Evolutionary conservation across 805 yeast species (phyloP), one percentile per base, ranked within the genome.

Genomic region (Candida morakotiae): DNA sequence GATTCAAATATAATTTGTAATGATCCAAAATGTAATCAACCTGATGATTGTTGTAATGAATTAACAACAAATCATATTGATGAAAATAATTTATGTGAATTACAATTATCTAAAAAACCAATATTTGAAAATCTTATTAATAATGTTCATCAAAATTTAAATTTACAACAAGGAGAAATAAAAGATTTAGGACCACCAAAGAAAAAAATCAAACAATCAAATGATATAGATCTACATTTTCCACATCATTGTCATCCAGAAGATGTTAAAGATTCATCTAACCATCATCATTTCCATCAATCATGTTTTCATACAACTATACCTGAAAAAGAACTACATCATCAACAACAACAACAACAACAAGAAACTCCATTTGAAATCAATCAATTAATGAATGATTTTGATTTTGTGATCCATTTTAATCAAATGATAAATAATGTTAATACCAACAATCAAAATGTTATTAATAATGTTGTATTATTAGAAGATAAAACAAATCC

Each of bases 301-400:
- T 71, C 58, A 32, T 70, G 64, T 53, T 73, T 60, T 55, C 77
- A 61, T 52, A 73, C 79, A 19, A 56, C 52, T 30, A 57, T 52
- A 31, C 77, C 49, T 29, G 58, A 58, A 7, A 30, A 28, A 21
- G n/a, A n/a, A n/a, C n/a, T n/a, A n/a, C n/a, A n/a, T n/a, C n/a
- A 15, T 25, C 25, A 24, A 41, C 9, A 39, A 29, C 20, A 9
- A 11, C 36, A 22, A 20, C 21, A 7, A 33, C 24, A 17, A 7
- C 35, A 9, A 28, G 30, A 21, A 22, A 9, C 21, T 11, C 4
- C 17, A 15, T 16, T 28, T 15, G 40, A 36, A 18, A 23, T 39
- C 7, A 41, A 41, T 11, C 35, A 43, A n/a, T 34, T 49, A 10
- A 53, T 55, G 47, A 49, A 58, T 3, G 70, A 68, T 45, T 62